Evolutionary conservation across 495 filamentous ascomycete species (phyloP).

Genomic region (Hypoxylon lenormandii): DNA sequence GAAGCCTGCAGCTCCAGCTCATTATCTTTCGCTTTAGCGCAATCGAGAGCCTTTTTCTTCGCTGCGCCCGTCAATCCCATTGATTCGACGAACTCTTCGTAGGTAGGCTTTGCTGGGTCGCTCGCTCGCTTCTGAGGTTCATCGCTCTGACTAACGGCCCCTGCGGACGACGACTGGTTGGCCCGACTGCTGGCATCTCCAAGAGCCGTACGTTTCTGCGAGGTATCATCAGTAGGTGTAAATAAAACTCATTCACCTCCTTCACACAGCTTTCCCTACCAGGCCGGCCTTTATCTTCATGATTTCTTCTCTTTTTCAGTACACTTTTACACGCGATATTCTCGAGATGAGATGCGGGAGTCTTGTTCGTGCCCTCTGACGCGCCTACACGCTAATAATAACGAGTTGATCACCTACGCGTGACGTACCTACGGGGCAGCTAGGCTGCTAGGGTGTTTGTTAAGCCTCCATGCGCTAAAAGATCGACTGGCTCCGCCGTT

Average conservation of each 20-base stretch:
- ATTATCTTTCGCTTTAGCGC: neutral
- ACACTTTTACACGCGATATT: too few species aligned
- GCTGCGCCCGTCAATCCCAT: neutral
- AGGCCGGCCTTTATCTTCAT: constrained; percentile 32
- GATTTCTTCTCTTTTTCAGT: neutral
- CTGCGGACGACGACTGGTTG: constrained; percentile 24
- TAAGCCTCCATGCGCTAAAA: too few species aligned
- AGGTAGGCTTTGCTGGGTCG: neutral
- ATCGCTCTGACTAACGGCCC: neutral
- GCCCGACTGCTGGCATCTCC: constrained; percentile 29
- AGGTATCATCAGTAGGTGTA: neutral
- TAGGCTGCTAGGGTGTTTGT: too few species aligned
- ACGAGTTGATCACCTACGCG: too few species aligned
- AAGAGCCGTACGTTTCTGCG: constrained; percentile 19
- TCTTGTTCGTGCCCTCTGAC: too few species aligned
- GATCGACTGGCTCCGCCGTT: too few species aligned
- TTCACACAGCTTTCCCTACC: neutral
- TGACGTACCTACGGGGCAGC: too few species aligned
- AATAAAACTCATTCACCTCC: too few species aligned
- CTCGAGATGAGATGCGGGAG: too few species aligned
- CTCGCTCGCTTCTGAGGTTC: neutral
- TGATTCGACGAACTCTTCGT: neutral
- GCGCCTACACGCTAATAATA: too few species aligned
- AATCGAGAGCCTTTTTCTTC: neutral
- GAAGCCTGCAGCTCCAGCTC: neutral